A percentile compares a stretch with the other conserved stretches of the same genome.
These are phyloP conservation scores for Phaeosphaeriaceae sp. DNA, from an alignment of 2,329 filamentous ascomycete genomes.

Conservation along the genomic window DNA sequence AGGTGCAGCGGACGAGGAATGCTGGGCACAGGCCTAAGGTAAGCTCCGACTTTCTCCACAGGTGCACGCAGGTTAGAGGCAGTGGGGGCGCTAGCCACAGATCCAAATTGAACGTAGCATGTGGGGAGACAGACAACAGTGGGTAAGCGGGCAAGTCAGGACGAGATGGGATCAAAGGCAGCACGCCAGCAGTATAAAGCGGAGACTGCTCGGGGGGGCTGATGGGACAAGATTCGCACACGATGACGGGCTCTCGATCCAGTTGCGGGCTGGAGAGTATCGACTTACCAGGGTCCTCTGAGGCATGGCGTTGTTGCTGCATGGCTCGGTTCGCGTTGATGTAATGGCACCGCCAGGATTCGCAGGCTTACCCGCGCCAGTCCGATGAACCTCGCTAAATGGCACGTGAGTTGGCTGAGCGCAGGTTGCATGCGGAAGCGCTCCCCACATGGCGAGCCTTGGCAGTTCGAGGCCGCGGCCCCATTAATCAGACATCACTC, in stretches of 20 bases:
- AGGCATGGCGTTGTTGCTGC: conserved; percentile 16
- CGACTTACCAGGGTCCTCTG: background rate
- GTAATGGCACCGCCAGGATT: conserved; percentile 34
- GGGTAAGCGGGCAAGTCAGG: conserved; percentile 14
- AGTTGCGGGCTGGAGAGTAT: conserved; percentile 4
- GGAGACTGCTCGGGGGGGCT: conserved; percentile 11
- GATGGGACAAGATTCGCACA: conserved; percentile 10
- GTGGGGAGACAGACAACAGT: conserved; percentile 18
- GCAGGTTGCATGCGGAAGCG: conserved; percentile 8
- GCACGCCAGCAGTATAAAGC: conserved; percentile 6
- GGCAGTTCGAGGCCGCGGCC: conserved; percentile 16
- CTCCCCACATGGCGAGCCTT: conserved; percentile 33
- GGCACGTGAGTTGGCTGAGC: conserved; percentile 11
- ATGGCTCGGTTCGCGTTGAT: conserved; percentile 9
- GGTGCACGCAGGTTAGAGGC: conserved; percentile 10
- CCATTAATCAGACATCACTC: conserved; percentile 46
- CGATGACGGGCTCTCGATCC: conserved; percentile 22
- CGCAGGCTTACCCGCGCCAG: conserved; percentile 18
- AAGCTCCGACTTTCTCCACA: conserved; percentile 26
- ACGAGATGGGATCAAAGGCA: conserved; percentile 2
- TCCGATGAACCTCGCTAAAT: conserved; percentile 14
- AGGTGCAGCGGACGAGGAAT: conserved; percentile 15
- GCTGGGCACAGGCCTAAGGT: conserved; percentile 13
- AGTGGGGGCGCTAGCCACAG: conserved; percentile 28
- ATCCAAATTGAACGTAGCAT: conserved; percentile 14